Percentiles rank a stretch among this genome's conserved stretches.
Evolutionary conservation across 495 filamentous ascomycete species (phyloP).

Genomic region (Penicillium parvum): DNA sequence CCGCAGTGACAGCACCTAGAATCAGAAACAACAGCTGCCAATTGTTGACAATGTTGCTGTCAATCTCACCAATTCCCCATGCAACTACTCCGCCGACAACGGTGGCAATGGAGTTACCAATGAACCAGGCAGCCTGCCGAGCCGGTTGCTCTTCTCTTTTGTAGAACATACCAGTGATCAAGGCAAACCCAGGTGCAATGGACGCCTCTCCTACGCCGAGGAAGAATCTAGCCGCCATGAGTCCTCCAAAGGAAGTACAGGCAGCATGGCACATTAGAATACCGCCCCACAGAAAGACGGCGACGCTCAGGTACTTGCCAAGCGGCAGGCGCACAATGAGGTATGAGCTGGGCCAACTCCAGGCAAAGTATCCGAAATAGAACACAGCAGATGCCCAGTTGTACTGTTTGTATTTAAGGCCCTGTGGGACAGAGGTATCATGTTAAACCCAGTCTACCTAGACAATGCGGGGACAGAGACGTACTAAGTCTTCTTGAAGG

Average conservation of each 20-base stretch:
- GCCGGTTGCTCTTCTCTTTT: constrained; percentile 48
- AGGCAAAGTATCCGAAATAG: constrained; percentile 47
- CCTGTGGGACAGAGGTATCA: constrained; percentile 2
- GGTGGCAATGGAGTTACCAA: constrained; percentile 37
- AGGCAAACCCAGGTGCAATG: constrained; percentile 35
- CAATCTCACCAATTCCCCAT: constrained; percentile 46
- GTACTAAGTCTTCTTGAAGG: constrained; percentile 1
- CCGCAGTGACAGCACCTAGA: constrained; percentile 32
- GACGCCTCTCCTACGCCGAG: constrained; percentile 22
- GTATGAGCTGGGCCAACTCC: constrained; percentile 47
- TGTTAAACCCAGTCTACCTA: background rate
- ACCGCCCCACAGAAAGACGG: constrained; percentile 20
- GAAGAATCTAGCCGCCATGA: constrained; percentile 44
- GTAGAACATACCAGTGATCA: constrained; percentile 55
- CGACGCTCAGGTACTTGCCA: constrained; percentile 43
- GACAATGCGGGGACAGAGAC: background rate
- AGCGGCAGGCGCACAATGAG: constrained; percentile 51
- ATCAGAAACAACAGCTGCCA: constrained; percentile 43
- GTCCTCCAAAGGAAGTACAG: constrained; percentile 39
- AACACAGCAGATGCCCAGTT: constrained; percentile 45
- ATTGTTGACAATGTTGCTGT: constrained; percentile 9
- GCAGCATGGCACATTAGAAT: constrained; percentile 34
- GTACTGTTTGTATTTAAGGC: constrained; percentile 38
- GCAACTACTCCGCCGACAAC: constrained; percentile 53
- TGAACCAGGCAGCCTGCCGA: constrained; percentile 40